Conservation (phyloP, 257 asterid species). For the Lycium barbarum region DNA sequence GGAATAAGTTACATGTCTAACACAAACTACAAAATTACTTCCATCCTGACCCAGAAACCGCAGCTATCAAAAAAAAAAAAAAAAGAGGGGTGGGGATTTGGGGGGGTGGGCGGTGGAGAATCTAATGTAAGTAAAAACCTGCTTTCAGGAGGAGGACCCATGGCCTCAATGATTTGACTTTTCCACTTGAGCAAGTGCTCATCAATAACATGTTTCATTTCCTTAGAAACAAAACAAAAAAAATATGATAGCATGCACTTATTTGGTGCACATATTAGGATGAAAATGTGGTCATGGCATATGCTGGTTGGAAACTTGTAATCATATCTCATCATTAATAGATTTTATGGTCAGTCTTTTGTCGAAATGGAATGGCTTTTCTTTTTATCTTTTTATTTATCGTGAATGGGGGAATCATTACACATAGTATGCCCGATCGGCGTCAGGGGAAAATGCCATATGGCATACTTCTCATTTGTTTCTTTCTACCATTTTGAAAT, state of each 20-base stretch:
- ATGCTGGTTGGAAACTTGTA: neutral
- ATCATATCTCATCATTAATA: constrained; percentile 1
- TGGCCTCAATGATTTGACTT: constrained; percentile 9
- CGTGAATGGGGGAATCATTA: no score
- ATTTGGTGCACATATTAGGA: neutral
- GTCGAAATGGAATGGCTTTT: no score
- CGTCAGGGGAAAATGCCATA: constrained; percentile 18
- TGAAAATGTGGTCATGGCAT: constrained; percentile 3
- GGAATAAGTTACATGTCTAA: neutral
- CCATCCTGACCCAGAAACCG: constrained; percentile 7
- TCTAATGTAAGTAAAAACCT: neutral
- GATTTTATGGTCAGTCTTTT: no score
- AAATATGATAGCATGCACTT: neutral
- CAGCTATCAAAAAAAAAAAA: neutral
- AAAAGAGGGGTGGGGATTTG: neutral
- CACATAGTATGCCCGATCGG: no score
- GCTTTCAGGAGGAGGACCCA: neutral
- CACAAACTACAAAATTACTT: neutral
- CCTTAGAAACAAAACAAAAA: neutral
- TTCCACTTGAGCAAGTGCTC: constrained; percentile 4
- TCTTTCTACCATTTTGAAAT: constrained; percentile 13
- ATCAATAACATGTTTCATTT: neutral
- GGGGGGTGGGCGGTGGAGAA: neutral
- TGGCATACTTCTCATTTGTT: neutral
- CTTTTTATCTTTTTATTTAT: no score